Conservation (phyloP, 768 basidiomycete genomes). For the Phanerodontia chrysosporium region DNA sequence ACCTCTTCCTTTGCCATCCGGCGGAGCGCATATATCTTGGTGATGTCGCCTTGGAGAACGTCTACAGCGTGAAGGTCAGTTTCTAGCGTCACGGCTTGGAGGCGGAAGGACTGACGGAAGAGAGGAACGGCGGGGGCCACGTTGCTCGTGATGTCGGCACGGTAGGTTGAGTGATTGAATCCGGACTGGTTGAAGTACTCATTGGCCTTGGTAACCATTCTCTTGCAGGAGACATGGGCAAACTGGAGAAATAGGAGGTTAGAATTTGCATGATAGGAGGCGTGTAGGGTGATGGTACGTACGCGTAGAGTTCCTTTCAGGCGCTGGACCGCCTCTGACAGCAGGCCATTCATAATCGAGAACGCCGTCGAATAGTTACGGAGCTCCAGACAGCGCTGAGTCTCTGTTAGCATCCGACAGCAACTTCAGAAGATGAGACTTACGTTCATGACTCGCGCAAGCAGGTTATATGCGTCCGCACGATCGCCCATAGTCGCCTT, state of each 20-base stretch:
- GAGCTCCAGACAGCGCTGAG: not conserved
- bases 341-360: not conserved
- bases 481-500: not conserved
- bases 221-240: not conserved
- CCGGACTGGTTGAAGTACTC: not conserved
- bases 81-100: too few species aligned
- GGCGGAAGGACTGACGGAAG: not conserved
- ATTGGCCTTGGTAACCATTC: not conserved
- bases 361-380: conserved; percentile 1
- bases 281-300: not conserved
- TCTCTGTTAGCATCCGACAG: not conserved
- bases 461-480: not conserved
- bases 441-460: not conserved
- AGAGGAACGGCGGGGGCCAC: not conserved
- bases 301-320: not conserved
- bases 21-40: not conserved
- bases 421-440: not conserved
- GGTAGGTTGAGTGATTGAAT: not conserved
- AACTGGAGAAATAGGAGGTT: not conserved
- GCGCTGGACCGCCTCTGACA: not conserved
- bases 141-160: not conserved
- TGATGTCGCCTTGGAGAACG: not conserved
- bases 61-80: too few species aligned
- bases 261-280: not conserved
- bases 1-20: not conserved